Percentiles rank a stretch among this genome's conserved stretches.
Conservation (phyloP, 495 filamentous ascomycete species). For the Tirmania nivea region DNA sequence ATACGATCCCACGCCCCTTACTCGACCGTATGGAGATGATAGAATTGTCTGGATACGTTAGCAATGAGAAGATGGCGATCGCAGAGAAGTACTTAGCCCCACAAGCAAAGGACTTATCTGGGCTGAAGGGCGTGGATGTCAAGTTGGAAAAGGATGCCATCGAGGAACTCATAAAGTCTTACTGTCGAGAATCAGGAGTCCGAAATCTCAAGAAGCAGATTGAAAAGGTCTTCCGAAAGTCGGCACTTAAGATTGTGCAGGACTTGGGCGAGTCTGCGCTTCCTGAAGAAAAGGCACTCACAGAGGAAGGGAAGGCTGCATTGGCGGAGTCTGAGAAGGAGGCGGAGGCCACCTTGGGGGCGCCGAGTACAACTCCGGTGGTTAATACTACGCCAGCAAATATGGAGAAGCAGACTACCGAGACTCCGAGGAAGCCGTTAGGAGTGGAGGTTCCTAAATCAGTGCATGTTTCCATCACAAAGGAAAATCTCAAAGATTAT, state of each 20-base stretch:
- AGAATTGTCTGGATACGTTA: slow-evolving; percentile 85
- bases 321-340: slow-evolving; percentile 47
- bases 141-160: slow-evolving; percentile 64
- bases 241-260: slow-evolving; percentile 88
- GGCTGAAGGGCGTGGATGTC: slow-evolving; percentile 78
- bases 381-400: slow-evolving; percentile 34
- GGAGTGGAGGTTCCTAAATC: slow-evolving; percentile 67
- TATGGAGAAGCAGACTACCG: slow-evolving; percentile 47
- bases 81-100: slow-evolving; percentile 83
- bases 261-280: slow-evolving; percentile 77
- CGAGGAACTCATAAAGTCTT: slow-evolving; percentile 91
- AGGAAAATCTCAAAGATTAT: slow-evolving; percentile 88
- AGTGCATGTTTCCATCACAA: slow-evolving; percentile 72
- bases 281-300: slow-evolving; percentile 62
- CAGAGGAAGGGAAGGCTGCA: slow-evolving; percentile 70
- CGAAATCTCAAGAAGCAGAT: slow-evolving; percentile 99
- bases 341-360: slow-evolving; percentile 14
- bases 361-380: not conserved
- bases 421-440: slow-evolving; percentile 40
- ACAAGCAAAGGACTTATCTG: slow-evolving; percentile 71
- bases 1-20: slow-evolving; percentile 88
- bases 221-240: slow-evolving; percentile 96
- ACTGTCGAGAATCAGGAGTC: slow-evolving; percentile 91
- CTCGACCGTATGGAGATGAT: slow-evolving; percentile 98
- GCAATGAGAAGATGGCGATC: slow-evolving; percentile 98